Percentiles rank a stretch among this genome's conserved stretches.
Conservation (phyloP, 805 yeast genomes). For the Sugiyamaella boreocaroliniensis region DNA sequence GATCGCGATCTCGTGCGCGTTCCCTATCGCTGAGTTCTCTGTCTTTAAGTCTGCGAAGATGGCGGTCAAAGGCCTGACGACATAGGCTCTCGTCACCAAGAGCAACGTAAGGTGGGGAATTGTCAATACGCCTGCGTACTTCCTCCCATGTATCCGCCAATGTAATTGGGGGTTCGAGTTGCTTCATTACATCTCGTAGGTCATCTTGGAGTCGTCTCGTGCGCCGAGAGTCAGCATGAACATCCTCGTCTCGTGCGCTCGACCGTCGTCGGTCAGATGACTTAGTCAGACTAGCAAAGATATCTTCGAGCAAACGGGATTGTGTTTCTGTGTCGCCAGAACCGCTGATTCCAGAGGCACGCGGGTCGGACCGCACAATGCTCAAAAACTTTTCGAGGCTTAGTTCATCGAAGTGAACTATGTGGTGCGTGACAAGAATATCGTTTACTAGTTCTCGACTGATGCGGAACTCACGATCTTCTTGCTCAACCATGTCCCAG, state of each 20-base stretch:
- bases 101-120: slow-evolving; percentile 32
- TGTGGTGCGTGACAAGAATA: slow-evolving; percentile 35
- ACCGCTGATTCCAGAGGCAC: neutral
- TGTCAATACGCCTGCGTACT: slow-evolving; percentile 27
- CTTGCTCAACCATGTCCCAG: slow-evolving; percentile 65
- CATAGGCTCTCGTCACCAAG: slow-evolving; percentile 31
- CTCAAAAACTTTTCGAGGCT: slow-evolving; percentile 20
- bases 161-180: slow-evolving; percentile 27
- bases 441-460: slow-evolving; percentile 55
- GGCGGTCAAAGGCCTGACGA: slow-evolving; percentile 32
- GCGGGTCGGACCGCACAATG: slow-evolving; percentile 18
- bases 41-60: slow-evolving; percentile 27
- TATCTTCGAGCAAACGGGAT: neutral
- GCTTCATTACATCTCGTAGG: slow-evolving; percentile 25
- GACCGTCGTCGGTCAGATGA: slow-evolving; percentile 1
- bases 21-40: slow-evolving; percentile 17
- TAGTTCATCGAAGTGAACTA: slow-evolving; percentile 23
- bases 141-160: slow-evolving; percentile 35
- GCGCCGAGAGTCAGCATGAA: slow-evolving; percentile 25
- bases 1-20: slow-evolving; percentile 7
- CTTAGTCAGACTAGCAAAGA: slow-evolving; percentile 3
- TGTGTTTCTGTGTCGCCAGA: neutral
- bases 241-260: slow-evolving; percentile 18
- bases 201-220: slow-evolving; percentile 28
- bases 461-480: slow-evolving; percentile 47